Evolutionary conservation across 2,329 filamentous ascomycete genomes (phyloP).

Genomic region (Colletotrichum sp.): DNA sequence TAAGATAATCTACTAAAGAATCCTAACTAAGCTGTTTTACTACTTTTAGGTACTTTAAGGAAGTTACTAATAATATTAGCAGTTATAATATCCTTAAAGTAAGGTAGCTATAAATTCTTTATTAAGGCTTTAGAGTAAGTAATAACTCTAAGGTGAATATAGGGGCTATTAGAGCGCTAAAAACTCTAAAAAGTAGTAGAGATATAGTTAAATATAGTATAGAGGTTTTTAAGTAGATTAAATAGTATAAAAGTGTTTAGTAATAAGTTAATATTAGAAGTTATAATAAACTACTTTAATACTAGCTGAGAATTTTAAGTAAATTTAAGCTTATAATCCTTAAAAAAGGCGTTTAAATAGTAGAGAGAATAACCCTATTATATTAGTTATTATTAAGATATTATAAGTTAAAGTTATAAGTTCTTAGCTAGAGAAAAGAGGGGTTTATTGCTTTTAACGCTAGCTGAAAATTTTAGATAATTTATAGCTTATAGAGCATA

Average conservation of each 20-base stretch:
- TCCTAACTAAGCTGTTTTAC: neutral
- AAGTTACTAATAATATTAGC: neutral
- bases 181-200: neutral
- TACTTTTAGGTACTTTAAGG: fast-evolving
- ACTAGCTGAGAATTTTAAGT: too few relatives aligned
- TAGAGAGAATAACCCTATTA: too few relatives aligned
- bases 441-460: too few relatives aligned
- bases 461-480: neutral
- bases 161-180: neutral
- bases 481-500: neutral
- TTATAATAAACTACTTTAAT: neutral
- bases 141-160: neutral
- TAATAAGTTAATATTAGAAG: neutral
- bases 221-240: neutral
- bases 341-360: too few relatives aligned
- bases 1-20: neutral
- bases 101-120: neutral
- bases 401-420: too few relatives aligned
- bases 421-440: too few relatives aligned
- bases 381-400: too few relatives aligned
- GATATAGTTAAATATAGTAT: neutral
- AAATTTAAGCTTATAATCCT: too few relatives aligned
- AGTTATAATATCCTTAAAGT: neutral
- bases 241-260: neutral
- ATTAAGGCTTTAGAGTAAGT: neutral